Conservation (phyloP, 1,284 basidiomycete species). For the Trametes hirsuta region DNA sequence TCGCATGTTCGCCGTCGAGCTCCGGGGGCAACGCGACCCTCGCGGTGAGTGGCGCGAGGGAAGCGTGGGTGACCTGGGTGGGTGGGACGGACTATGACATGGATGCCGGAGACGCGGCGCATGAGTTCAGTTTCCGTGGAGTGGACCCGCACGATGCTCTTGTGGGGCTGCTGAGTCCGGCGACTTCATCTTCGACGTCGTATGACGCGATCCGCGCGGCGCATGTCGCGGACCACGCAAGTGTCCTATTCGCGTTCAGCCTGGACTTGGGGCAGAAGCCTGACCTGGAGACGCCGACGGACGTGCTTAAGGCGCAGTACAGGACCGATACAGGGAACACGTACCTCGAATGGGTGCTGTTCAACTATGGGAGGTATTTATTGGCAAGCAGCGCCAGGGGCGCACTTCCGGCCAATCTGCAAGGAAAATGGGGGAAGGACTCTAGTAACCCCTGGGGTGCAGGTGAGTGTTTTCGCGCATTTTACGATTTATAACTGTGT, state of each 20-base stretch:
- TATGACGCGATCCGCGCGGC: constrained; percentile 43
- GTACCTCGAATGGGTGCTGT: constrained; percentile 73
- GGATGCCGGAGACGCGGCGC: constrained; percentile 57
- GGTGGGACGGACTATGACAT: constrained; percentile 71
- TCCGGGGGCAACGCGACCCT: constrained; percentile 56
- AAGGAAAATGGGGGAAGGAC: constrained; percentile 71
- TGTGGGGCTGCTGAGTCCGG: constrained; percentile 41
- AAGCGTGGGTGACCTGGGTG: constrained; percentile 69
- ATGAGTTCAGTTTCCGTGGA: constrained; percentile 64
- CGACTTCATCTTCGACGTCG: constrained; percentile 32
- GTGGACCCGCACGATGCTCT: constrained; percentile 58
- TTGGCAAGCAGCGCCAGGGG: constrained; percentile 65
- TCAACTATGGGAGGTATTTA: constrained; percentile 75
- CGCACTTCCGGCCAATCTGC: constrained; percentile 67
- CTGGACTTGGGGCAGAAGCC: constrained; percentile 63
- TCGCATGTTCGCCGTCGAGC: constrained; percentile 38
- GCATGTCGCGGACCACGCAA: constrained; percentile 56
- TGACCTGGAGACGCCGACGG: constrained; percentile 57
- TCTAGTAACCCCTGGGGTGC: constrained; percentile 59
- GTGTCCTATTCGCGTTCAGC: constrained; percentile 50
- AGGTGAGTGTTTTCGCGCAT: constrained; percentile 44
- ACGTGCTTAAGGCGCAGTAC: constrained; percentile 57
- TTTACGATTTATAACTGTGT: not conserved
- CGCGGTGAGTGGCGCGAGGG: constrained; percentile 44
- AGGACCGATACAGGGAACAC: constrained; percentile 56